phyloP scores from a whole-genome alignment of 2,329 filamentous ascomycete genomes.

The Trichoderma afroharzianum region DNA sequence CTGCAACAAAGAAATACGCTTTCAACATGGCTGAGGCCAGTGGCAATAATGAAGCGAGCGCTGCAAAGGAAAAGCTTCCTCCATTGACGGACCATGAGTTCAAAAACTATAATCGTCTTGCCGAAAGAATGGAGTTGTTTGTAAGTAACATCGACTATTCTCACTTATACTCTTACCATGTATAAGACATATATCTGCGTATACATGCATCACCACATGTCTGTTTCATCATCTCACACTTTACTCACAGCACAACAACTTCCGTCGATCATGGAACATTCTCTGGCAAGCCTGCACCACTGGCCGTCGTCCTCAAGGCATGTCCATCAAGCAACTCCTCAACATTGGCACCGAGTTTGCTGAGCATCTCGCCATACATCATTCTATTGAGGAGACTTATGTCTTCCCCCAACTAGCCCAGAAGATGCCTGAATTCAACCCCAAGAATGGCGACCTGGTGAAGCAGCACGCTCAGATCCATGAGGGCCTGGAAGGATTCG shows the following conservation, averaged over 20 bases:
- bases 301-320: slow-evolving; percentile 55
- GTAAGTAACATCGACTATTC: slow-evolving; percentile 39
- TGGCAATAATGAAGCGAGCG: neutral
- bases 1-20: neutral
- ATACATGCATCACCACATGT: neutral
- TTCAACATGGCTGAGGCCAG: neutral
- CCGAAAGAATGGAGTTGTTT: slow-evolving; percentile 71
- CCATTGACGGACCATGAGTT: slow-evolving; percentile 66
- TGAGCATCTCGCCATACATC: slow-evolving; percentile 69
- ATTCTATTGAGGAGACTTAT: slow-evolving; percentile 76
- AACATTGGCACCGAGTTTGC: slow-evolving; percentile 65
- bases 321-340: slow-evolving; percentile 68
- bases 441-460: slow-evolving; percentile 55
- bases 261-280: slow-evolving; percentile 69
- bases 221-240: neutral
- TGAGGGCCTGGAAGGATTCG: slow-evolving; percentile 64
- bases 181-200: neutral
- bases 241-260: slow-evolving; percentile 64
- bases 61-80: slow-evolving; percentile 40
- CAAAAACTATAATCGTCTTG: slow-evolving; percentile 65
- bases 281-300: slow-evolving; percentile 63
- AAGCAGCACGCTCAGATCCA: slow-evolving; percentile 79
- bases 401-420: slow-evolving; percentile 74
- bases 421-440: slow-evolving; percentile 73
- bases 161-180: neutral